Base-by-base conservation (phyloP, 768 basidiomycete species). In the Podaxis sp. region DNA sequence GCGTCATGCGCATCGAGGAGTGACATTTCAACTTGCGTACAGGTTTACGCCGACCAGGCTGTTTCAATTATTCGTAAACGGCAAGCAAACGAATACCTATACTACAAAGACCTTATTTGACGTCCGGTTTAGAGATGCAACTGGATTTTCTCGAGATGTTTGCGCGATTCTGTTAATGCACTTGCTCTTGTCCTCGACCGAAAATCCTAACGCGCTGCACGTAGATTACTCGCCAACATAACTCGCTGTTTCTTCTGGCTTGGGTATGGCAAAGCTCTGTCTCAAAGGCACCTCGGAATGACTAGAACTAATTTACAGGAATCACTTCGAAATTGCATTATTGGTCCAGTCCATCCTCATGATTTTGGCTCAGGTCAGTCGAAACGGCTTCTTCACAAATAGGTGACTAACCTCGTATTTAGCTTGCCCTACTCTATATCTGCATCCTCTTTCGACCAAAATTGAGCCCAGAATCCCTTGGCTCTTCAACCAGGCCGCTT, bases 211-310 rank as follows among this genome's bases (percentile, higher is more conserved):
- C 61, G 19, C 37, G 8, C 27, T 46, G 56, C 68, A 33, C 57
- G 19, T 65, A 92, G 91, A 67, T 78, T 93, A 36, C 79, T 91
- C 63, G 91, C 92, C 55, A 94, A 94, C 73, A 92, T 94, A 57
- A 89, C 89, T 25, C 82, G 93, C 69, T 94, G 93, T 73, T 94
- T 93, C 79, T 94, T 94, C 76, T 94, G 93, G 93, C 76, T 94
- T 38, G 93, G 93, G 80, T 82, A 65, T 29, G 75, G 65, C 52
- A 50, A 29, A 12, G 2, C 19, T 46, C 12, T 5, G 47, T 27
- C 25, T 40, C 15, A 25, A 58, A 8, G 46, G 33, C 9, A 17
- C 40, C 27, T 29, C n/a, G 25, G 15, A 24, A 40, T 65, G 17
- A 65, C 63, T 61, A 40, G 61, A 24, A 52, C n/a, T 19, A 8